Conservation (phyloP, 2,329 filamentous ascomycete genomes). For the Byssothecium circinans region DNA sequence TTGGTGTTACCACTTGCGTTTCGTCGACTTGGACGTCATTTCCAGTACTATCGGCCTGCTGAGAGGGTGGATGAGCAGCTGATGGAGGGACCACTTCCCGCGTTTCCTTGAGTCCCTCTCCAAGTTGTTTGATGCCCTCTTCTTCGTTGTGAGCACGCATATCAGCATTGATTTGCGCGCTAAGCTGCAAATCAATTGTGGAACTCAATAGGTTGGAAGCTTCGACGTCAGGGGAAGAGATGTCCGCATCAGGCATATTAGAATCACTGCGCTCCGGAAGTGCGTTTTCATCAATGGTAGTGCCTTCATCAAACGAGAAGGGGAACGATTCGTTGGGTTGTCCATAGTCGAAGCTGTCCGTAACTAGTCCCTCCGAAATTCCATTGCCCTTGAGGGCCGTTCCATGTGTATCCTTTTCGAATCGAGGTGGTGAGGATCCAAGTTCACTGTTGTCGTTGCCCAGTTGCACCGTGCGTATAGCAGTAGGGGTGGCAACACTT, state of each 20-base stretch:
- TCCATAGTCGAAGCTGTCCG: constrained; percentile 24
- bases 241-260: constrained; percentile 2
- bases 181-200: constrained; percentile 36
- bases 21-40: constrained; percentile 28
- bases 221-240: constrained; percentile 7
- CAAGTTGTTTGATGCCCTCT: constrained; percentile 5
- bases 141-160: constrained; percentile 25
- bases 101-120: constrained; percentile 8
- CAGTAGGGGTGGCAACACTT: constrained; percentile 30
- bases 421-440: constrained; percentile 40
- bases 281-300: constrained; percentile 35
- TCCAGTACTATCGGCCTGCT: constrained; percentile 2
- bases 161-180: constrained; percentile 40
- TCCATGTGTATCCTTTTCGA: constrained; percentile 16
- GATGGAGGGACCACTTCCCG: constrained; percentile 22
- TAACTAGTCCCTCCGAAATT: constrained; percentile 5
- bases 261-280: constrained; percentile 13
- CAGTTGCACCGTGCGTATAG: constrained; percentile 25
- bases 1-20: constrained; percentile 11
- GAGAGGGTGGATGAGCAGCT: constrained; percentile 26
- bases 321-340: constrained; percentile 20
- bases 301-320: constrained; percentile 36
- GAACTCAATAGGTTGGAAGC: constrained; percentile 32
- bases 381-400: constrained; percentile 4
- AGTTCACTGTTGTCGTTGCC: constrained; percentile 27